A percentile compares a stretch with the other conserved stretches of the same genome.
Conservation (phyloP, 345 rosid genomes). For the Syzygium aqueum region DNA sequence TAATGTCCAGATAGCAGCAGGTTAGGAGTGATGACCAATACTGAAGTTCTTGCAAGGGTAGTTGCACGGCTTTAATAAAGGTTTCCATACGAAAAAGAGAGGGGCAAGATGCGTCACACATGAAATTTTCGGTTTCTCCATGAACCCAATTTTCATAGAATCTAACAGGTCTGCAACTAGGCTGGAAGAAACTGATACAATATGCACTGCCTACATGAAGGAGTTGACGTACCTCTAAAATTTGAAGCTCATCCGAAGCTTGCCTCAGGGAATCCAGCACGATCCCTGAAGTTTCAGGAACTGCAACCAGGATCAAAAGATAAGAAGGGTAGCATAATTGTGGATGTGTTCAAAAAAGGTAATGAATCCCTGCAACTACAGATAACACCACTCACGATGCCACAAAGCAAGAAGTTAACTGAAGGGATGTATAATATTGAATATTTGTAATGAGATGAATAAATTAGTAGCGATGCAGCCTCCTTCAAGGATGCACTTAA, state of each 20-base stretch:
- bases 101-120: neutral
- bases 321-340: neutral
- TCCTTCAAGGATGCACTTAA: neutral
- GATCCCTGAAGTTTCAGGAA: constrained; percentile 43
- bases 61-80: neutral
- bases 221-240: constrained; percentile 56
- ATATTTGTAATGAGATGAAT: neutral
- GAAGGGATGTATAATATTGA: neutral
- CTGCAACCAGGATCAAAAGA: constrained; percentile 14
- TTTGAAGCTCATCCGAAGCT: constrained; percentile 72
- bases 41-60: neutral
- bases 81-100: neutral
- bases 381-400: neutral
- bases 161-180: neutral
- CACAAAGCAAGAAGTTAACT: neutral
- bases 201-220: neutral
- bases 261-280: constrained; percentile 76
- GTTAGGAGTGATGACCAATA: neutral
- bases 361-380: neutral
- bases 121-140: neutral
- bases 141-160: neutral
- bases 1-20: neutral
- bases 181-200: neutral
- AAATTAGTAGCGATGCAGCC: neutral
- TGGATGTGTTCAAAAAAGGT: neutral